Evolutionary conservation across 2,329 filamentous ascomycete species (phyloP).

Genomic region (Aspergillus fijiensis): DNA sequence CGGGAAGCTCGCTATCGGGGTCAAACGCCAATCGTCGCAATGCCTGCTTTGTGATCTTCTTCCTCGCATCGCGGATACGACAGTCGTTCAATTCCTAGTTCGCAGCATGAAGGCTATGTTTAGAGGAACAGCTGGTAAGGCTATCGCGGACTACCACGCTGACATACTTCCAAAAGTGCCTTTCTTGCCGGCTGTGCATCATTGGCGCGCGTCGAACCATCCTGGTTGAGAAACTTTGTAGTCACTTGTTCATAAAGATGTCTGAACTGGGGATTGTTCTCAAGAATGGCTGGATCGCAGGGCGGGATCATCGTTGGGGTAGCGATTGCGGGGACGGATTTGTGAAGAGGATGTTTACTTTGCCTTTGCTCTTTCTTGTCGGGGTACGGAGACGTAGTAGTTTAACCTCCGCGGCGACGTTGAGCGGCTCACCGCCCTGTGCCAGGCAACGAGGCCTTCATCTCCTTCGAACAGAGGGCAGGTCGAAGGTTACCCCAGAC

Average conservation of each 20-base stretch:
- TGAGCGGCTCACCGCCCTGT: neutral
- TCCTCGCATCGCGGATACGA: conserved; percentile 34
- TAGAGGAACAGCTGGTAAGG: neutral
- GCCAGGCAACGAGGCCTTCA: neutral
- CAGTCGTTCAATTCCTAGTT: conserved; percentile 38
- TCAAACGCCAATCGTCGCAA: conserved; percentile 36
- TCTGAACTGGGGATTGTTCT: conserved; percentile 45
- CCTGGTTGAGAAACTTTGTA: conserved; percentile 36
- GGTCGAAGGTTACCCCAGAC: neutral
- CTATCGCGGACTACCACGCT: neutral
- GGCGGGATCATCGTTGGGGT: conserved; percentile 41
- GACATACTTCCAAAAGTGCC: conserved; percentile 35
- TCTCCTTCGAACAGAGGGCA: no score
- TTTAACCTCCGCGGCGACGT: neutral
- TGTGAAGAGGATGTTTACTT: neutral
- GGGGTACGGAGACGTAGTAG: neutral
- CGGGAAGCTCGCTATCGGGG: conserved; percentile 31
- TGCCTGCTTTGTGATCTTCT: conserved; percentile 33
- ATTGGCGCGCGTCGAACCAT: conserved; percentile 41
- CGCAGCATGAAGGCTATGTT: neutral
- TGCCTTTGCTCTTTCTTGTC: neutral
- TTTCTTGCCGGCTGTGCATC: conserved; percentile 31
- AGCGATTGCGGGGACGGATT: no score
- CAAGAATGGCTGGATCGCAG: conserved; percentile 40
- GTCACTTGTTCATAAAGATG: conserved; percentile 43